Percentiles rank a stretch among this genome's conserved stretches.
Evolutionary conservation across 1,139 yeast species (phyloP).

Genomic region (Debaryomyces robertsiae): DNA sequence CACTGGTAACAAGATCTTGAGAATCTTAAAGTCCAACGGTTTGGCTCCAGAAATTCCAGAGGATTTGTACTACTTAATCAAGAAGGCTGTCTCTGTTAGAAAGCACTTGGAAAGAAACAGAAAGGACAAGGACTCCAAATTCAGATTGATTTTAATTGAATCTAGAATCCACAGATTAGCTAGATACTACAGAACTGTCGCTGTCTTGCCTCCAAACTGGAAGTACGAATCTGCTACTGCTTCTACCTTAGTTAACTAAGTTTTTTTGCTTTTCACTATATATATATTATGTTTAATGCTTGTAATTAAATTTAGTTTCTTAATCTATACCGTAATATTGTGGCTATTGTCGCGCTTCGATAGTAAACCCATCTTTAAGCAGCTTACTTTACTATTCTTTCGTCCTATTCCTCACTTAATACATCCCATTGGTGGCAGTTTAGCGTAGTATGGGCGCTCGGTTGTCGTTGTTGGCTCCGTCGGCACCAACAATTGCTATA

Average conservation of each 20-base stretch:
- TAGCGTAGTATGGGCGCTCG: conserved; percentile 72
- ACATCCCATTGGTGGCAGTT: background rate
- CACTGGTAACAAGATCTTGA: conserved; percentile 99
- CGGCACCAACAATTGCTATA: conserved; percentile 89
- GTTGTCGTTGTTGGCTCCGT: conserved; percentile 81
- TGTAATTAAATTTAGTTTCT: conserved; percentile 8
- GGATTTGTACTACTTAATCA: conserved; percentile 97
- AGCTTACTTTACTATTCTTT: background rate
- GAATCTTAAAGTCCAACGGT: conserved; percentile 99
- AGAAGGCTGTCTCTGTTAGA: conserved; percentile 99
- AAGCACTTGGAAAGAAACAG: conserved; percentile 99
- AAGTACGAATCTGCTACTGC: conserved; percentile 99
- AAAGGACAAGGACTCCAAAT: conserved; percentile 99
- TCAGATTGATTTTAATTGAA: conserved; percentile 99
- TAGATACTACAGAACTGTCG: conserved; percentile 99
- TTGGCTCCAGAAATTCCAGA: conserved; percentile 99
- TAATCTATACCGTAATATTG: conserved; percentile 11
- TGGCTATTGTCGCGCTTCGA: conserved; percentile 2
- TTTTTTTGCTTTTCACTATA: conserved; percentile 17
- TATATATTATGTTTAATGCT: conserved; percentile 5
- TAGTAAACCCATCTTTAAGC: background rate
- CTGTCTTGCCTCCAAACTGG: conserved; percentile 99
- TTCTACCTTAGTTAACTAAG: conserved; percentile 97
- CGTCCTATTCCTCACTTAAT: background rate
- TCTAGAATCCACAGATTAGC: conserved; percentile 99